A percentile compares a stretch with the other conserved stretches of the same genome.
phyloP scores from a whole-genome alignment of 768 basidiomycete species.

The Dentipellis fragilis region DNA sequence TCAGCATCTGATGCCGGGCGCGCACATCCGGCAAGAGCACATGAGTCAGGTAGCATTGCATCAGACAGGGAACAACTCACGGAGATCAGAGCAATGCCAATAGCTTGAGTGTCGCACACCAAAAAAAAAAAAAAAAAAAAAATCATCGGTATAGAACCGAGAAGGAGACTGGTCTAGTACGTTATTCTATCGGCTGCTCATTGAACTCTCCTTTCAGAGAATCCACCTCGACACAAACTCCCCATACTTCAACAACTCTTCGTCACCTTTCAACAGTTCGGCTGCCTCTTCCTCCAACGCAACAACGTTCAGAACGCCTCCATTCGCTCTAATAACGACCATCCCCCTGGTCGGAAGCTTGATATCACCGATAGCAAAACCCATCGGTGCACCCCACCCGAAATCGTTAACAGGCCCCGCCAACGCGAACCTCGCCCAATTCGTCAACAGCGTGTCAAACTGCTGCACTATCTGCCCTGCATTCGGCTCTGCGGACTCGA shows the following conservation, averaged over 20 bases:
- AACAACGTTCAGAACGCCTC: background rate
- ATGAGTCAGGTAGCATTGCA: too few species aligned
- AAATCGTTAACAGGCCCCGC: background rate
- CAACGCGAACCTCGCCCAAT: background rate
- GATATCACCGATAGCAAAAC: background rate
- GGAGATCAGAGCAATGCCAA: too few species aligned
- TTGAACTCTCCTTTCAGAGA: background rate
- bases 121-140: too few species aligned
- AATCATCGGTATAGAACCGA: too few species aligned
- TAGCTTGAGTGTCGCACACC: too few species aligned
- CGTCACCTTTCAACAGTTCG: background rate
- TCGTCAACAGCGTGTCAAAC: background rate
- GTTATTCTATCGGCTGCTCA: too few species aligned
- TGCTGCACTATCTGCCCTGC: background rate
- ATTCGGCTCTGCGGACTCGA: background rate
- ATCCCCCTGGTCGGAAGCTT: background rate
- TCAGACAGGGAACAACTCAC: too few species aligned
- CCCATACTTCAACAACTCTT: background rate
- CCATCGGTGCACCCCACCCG: background rate
- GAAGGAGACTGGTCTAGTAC: too few species aligned
- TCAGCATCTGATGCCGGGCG: too few species aligned
- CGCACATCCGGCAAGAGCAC: too few species aligned
- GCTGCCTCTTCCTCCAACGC: background rate
- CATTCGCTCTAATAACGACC: background rate
- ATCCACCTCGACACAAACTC: background rate